phyloP scores from a whole-genome alignment of 2,329 filamentous ascomycete species.

The Trichophyton verrucosum region DNA sequence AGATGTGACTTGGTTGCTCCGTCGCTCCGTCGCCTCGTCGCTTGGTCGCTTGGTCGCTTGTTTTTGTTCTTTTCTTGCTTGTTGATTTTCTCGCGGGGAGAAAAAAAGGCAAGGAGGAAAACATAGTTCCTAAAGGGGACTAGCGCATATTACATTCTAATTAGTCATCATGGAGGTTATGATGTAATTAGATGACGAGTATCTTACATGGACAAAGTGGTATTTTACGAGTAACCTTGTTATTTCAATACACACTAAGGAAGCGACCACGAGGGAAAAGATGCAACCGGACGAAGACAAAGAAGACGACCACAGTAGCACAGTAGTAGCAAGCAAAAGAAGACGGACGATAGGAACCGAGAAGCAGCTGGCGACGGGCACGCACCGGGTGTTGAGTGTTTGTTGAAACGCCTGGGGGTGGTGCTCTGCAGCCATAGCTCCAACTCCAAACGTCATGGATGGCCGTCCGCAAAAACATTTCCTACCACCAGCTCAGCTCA shows the following conservation, averaged over 20 bases:
- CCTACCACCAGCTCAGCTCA: too few species aligned
- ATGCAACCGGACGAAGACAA: not conserved
- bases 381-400: not conserved
- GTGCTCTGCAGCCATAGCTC: too few species aligned
- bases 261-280: not conserved
- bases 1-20: not conserved
- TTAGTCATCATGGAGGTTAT: not conserved
- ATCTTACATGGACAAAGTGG: not conserved
- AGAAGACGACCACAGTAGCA: not conserved
- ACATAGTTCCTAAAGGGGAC: slow-evolving; percentile 14
- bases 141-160: not conserved
- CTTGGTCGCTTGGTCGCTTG: not conserved
- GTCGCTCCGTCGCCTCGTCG: not conserved
- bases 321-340: not conserved
- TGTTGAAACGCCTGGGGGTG: slow-evolving; percentile 6
- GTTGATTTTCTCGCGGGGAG: slow-evolving; percentile 9
- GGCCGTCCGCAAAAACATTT: too few species aligned
- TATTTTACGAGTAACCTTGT: not conserved
- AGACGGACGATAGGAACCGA: not conserved
- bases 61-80: not conserved
- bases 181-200: not conserved
- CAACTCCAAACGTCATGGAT: too few species aligned
- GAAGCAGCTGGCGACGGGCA: too few species aligned
- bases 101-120: slow-evolving; percentile 11
- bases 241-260: not conserved